These are phyloP conservation scores for sorghum (Sorghum bicolor) DNA, from an alignment of 176 grass and related monocot species.

Conservation along the genomic window DNA sequence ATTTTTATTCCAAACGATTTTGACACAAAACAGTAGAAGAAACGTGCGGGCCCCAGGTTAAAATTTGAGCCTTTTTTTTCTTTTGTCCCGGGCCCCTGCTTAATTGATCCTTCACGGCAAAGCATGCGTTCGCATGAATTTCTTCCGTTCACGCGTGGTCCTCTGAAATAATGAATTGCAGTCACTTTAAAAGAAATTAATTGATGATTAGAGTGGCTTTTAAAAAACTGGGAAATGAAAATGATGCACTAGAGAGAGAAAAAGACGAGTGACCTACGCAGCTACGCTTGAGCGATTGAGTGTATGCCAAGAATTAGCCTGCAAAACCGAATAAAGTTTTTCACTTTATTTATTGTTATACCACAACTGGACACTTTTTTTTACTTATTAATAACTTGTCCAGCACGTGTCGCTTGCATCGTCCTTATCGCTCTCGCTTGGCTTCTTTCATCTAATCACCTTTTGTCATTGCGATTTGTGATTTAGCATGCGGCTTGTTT, in stretches of 20 bases:
- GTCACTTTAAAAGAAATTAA: neutral
- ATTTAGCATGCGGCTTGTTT: slow-evolving; percentile 7
- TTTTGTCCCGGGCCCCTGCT: neutral
- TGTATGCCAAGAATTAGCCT: slow-evolving; percentile 56
- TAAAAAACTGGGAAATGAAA: neutral
- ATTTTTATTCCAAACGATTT: slow-evolving; percentile 9
- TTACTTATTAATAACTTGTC: too few species aligned
- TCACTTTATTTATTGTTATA: slow-evolving; percentile 31
- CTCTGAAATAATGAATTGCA: slow-evolving; percentile 38
- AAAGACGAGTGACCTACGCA: neutral
- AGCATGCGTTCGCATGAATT: neutral
- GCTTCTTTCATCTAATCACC: neutral
- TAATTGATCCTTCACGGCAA: slow-evolving; percentile 39
- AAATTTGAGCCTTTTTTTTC: neutral
- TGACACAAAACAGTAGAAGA: neutral
- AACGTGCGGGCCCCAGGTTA: neutral
- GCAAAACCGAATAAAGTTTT: slow-evolving; percentile 56
- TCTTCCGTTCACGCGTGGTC: neutral
- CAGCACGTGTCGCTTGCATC: slow-evolving; percentile 46
- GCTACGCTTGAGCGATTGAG: slow-evolving; percentile 36
- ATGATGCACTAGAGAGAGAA: neutral
- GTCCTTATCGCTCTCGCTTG: slow-evolving; percentile 28
- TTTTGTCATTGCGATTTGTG: neutral
- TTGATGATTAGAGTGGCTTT: neutral
- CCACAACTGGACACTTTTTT: neutral